Conservation (phyloP, 2,329 filamentous ascomycete genomes). For the Aspergillus ochraceoroseus region DNA sequence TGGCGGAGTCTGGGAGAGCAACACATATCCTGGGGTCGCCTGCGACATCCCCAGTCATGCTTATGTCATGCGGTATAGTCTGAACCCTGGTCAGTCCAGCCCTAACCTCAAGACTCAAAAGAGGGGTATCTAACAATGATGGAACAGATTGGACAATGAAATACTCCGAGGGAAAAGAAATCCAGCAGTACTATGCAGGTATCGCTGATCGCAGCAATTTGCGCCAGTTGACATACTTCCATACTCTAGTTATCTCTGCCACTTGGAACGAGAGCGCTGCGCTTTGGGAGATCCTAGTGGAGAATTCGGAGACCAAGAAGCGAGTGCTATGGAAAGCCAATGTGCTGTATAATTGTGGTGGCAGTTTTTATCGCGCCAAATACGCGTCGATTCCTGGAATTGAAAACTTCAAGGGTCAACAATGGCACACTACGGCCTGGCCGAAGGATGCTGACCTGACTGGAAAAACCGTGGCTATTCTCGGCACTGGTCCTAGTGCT, state of each 20-base stretch:
- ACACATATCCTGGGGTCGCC: constrained; percentile 58
- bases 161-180: too few relatives aligned
- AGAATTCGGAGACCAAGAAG: too few relatives aligned
- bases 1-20: constrained; percentile 27
- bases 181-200: too few relatives aligned
- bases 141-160: too few relatives aligned
- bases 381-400: constrained; percentile 58
- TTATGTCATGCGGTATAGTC: too few relatives aligned
- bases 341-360: constrained; percentile 44
- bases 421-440: constrained; percentile 61
- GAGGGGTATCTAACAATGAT: constrained; percentile 46
- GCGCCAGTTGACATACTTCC: too few relatives aligned
- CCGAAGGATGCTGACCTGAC: constrained; percentile 50
- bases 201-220: too few relatives aligned
- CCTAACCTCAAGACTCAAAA: constrained; percentile 63
- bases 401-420: constrained; percentile 50
- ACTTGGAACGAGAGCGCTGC: too few relatives aligned
- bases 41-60: constrained; percentile 67
- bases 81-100: too few relatives aligned
- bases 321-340: too few relatives aligned
- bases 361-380: constrained; percentile 61
- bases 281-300: too few relatives aligned
- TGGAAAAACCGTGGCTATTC: constrained; percentile 50
- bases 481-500: constrained; percentile 59
- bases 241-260: too few relatives aligned